These are phyloP conservation scores for Aureobasidium leucospermi DNA, from an alignment of 2,329 filamentous ascomycete species.

Conservation along the genomic window DNA sequence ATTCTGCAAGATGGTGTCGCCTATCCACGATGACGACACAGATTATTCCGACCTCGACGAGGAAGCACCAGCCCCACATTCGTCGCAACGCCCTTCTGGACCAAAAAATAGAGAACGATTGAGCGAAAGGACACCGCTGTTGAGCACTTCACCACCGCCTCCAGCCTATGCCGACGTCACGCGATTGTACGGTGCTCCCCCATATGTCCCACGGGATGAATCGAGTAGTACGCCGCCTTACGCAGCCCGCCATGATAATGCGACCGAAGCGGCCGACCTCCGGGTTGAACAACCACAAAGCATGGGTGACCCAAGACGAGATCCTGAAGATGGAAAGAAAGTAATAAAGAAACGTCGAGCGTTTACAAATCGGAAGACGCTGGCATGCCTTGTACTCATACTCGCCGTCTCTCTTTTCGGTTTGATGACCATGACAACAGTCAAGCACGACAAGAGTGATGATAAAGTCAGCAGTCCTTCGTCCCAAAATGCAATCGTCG, in stretches of 20 bases:
- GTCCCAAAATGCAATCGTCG: too few species aligned
- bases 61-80: not conserved
- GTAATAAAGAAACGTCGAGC: not conserved
- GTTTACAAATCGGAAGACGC: not conserved
- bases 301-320: not conserved
- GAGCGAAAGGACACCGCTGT: slow-evolving; percentile 12
- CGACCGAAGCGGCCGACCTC: not conserved
- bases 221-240: not conserved
- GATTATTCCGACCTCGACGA: slow-evolving; percentile 11
- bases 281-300: not conserved
- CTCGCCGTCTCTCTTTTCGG: not conserved
- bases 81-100: not conserved
- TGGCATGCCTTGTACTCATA: not conserved
- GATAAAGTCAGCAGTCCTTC: not conserved
- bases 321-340: not conserved
- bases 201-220: not conserved
- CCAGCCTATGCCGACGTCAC: slow-evolving; percentile 14
- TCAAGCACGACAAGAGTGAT: not conserved
- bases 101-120: not conserved
- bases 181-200: not conserved
- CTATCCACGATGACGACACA: slow-evolving; percentile 8
- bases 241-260: not conserved
- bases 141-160: slow-evolving; percentile 10
- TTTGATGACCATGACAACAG: not conserved
- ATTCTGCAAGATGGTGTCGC: not conserved